Base-by-base conservation (phyloP, 2,329 filamentous ascomycete genomes). In the Aspergillus sojae region DNA sequence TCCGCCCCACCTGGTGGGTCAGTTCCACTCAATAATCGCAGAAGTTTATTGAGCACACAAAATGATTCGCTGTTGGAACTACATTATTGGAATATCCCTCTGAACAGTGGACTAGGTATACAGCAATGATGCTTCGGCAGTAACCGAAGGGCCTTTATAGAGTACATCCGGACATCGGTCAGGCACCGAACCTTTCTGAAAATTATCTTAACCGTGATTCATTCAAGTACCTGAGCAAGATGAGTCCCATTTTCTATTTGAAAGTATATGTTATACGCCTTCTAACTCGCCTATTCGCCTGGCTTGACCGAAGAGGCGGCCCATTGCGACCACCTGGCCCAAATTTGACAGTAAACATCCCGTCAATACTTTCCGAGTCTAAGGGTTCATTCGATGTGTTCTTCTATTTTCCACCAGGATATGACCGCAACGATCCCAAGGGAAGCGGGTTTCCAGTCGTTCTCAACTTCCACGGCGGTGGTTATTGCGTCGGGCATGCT, bases 291-390 rank as follows among this genome's bases (percentile, higher is more conserved):
- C 30, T 56, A 16, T 32, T 56, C 26, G 53, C 53, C 23, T 56
- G 53, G 53, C 53, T 43, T 21, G 53, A 56, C 19, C 53, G 53
- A 34, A 43, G 34, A 56, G 36, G 53, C n/a, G 32, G 39, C 39
- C 53, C 30, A 6, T 14, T n/a, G 7, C 21, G 10, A 21, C 39
- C 53, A 36, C 53, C 39, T 7, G 26, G 39, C 14, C 30, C 53
- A 39, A 23, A 19, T 32, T 14, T 39, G 28, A 32, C 6, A 34
- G 30, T 23, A 41, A 32, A 32, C 30, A 39, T 39, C 16, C 21
- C 53, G 6, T 56, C 53, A 4, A 43, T n/a, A 34, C n/a, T 56
- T 6, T 56, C 53, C 53, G 14, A 12, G 23, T 39, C 16, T 6
- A 28, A 14, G 6, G 34, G 53, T 9, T 21, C 32, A 9, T 56